Conservation (phyloP, 805 yeast species). For the Cyberlindnera amylophila region DNA sequence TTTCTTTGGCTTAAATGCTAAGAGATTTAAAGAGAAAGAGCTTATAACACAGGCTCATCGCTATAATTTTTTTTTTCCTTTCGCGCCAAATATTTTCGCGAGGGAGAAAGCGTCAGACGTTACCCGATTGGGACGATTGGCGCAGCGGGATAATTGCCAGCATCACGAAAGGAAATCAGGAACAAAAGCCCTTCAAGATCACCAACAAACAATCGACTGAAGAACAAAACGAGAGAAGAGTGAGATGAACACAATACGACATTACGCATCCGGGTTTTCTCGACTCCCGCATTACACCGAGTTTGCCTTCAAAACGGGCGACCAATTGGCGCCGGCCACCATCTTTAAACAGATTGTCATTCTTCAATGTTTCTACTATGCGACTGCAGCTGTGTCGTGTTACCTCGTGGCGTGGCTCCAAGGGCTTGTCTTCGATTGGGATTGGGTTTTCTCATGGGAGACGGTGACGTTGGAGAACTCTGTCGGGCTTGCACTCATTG, state of each 20-base stretch:
- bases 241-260: constrained; percentile 9
- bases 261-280: constrained; percentile 14
- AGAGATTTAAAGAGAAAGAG: not conserved
- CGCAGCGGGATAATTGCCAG: too few species aligned
- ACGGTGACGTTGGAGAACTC: constrained; percentile 69
- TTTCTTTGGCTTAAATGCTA: too few species aligned
- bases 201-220: too few species aligned
- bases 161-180: not conserved
- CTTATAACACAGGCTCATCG: constrained; percentile 16
- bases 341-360: constrained; percentile 69
- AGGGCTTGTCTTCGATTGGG: constrained; percentile 65
- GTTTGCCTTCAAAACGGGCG: constrained; percentile 25
- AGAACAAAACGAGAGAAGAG: too few species aligned
- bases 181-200: too few species aligned
- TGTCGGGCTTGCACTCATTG: constrained; percentile 69
- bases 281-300: constrained; percentile 16
- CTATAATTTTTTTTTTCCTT: constrained; percentile 15
- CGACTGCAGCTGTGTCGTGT: constrained; percentile 65
- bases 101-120: too few species aligned
- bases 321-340: constrained; percentile 52
- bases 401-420: constrained; percentile 60
- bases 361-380: constrained; percentile 75
- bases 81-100: constrained; percentile 5
- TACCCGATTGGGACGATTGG: constrained; percentile 1
- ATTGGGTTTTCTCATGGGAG: constrained; percentile 81